Evolutionary conservation across 129 eudicot species (phyloP), one percentile per base, ranked within the genome.

Genomic region (Escallonia herrerae): DNA sequence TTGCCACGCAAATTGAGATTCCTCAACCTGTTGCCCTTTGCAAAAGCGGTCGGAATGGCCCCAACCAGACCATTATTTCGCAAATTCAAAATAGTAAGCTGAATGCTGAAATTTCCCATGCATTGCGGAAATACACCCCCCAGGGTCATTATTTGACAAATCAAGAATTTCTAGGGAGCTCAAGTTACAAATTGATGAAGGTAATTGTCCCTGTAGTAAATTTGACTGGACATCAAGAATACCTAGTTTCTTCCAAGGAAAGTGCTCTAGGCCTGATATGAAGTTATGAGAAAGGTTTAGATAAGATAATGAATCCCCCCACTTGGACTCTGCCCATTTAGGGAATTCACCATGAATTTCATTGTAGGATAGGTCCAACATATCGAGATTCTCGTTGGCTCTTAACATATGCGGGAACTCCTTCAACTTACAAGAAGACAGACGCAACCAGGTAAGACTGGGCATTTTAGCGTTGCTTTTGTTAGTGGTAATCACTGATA

Each of bases 101-200:
- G 58, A 5, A 14, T 39, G 15, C 15, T 62, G 0, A 56, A 1
- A 12, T 45, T 72, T 48, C 67, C 73, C 43, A 73, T 51, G 33
- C 83, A 73, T 4, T 7, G 37, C 2, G 79, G 83, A 69, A 79
- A 48, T 22, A 43, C 51, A 8, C 83, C 79, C 33, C 68, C 12
- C 15, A 73, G 69, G 69, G 15, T n/a, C 49, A 13, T 81, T 75
- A 51, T 42, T 10, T 2, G 74, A 64, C 45, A 75, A 52, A 58
- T 76, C 69, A 10, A 72, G 64, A 41, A 43, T 6, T 1, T 4
- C 2, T 6, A 72, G 56, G 12, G 5, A 14, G 14, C 8, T 63
- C 48, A 62, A 15, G 40, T 64, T 64, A 67, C 85, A 80, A 47
- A 81, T 60, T 2, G 76, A 72, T 37, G 56, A 47, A 72, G 64